Evolutionary conservation across 495 filamentous ascomycete genomes (phyloP).

Genomic region (Neurospora sp.): DNA sequence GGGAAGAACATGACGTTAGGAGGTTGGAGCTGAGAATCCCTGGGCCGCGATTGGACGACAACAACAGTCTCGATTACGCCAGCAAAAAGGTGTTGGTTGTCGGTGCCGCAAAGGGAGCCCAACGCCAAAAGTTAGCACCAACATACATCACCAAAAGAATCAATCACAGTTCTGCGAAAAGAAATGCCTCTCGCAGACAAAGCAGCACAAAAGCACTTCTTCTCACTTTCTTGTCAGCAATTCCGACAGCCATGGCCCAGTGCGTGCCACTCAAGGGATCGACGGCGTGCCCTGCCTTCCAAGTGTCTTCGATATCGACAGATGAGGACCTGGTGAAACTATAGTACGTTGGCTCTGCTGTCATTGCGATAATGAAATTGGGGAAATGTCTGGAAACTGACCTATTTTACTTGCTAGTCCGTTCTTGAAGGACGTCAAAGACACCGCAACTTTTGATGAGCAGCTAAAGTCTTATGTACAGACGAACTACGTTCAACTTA

Average conservation of each 20-base stretch:
- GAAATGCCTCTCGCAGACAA: constrained; percentile 2
- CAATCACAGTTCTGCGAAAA: constrained; percentile 1
- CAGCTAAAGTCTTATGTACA: constrained; percentile 63
- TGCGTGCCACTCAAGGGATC: constrained; percentile 79
- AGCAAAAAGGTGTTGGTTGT: background rate
- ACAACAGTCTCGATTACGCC: background rate
- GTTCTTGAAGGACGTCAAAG: constrained; percentile 75
- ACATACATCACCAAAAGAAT: background rate
- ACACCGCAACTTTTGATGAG: constrained; percentile 65
- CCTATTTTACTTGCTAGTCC: constrained; percentile 45
- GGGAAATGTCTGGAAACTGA: constrained; percentile 5
- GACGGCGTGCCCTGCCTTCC: constrained; percentile 74
- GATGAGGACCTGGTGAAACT: constrained; percentile 49
- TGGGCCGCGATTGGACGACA: background rate
- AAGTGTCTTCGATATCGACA: constrained; percentile 70
- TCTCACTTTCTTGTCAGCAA: constrained; percentile 12
- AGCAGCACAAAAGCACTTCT: constrained; percentile 5
- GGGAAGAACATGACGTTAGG: constrained; percentile 14
- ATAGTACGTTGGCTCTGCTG: constrained; percentile 54
- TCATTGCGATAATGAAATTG: background rate
- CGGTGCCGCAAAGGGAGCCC: background rate
- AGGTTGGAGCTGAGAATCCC: background rate
- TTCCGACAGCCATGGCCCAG: constrained; percentile 20
- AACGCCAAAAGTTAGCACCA: background rate
- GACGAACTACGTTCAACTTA: constrained; percentile 59